Evolutionary conservation across 2,329 filamentous ascomycete genomes (phyloP).

Genomic region (Nemania sp.): DNA sequence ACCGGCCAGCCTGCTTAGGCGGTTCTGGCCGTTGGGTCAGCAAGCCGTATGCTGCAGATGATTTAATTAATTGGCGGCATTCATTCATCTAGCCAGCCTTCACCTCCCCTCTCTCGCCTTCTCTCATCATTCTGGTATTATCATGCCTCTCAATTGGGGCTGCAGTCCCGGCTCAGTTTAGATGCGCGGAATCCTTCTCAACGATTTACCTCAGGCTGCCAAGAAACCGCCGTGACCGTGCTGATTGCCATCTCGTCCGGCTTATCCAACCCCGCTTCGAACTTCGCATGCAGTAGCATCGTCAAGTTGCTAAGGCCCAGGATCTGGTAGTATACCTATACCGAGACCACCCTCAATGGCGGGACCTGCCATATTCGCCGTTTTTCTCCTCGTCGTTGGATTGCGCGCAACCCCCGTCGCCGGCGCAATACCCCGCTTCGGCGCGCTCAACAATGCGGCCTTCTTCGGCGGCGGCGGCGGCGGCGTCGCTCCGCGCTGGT

Average conservation of each 20-base stretch:
- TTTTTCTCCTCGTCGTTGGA: conserved; percentile 10
- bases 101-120: no score
- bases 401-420: conserved; percentile 8
- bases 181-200: no score
- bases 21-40: no score
- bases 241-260: background rate
- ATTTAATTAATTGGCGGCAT: no score
- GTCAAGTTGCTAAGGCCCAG: conserved; percentile 14
- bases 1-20: no score
- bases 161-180: no score
- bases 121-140: no score
- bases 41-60: no score
- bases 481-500: conserved; percentile 32
- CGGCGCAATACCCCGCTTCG: conserved; percentile 15
- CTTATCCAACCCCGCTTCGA: background rate
- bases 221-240: background rate
- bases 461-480: background rate
- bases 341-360: conserved; percentile 12
- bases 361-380: background rate
- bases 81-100: no score
- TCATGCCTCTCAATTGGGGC: no score
- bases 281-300: conserved; percentile 15
- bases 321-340: conserved; percentile 14
- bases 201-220: background rate
- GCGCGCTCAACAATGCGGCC: conserved; percentile 19